A percentile compares a stretch with the other conserved stretches of the same genome.
Evolutionary conservation across 2,329 filamentous ascomycete genomes (phyloP).

Genomic region (Alternaria infectoria): DNA sequence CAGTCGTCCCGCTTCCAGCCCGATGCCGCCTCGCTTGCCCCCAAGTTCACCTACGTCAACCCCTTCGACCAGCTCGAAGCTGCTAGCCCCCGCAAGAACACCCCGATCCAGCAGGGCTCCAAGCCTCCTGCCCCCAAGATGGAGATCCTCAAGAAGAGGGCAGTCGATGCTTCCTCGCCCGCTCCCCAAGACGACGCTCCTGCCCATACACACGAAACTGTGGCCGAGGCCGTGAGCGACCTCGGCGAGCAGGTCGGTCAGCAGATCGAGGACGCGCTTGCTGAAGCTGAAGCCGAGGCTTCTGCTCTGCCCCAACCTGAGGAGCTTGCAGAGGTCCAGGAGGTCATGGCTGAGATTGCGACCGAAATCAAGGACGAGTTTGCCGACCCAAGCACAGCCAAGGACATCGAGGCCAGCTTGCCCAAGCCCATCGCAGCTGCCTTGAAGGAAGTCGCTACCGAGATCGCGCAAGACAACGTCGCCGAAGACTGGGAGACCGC

Average conservation of each 20-base stretch:
- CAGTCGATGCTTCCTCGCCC: conserved; percentile 47
- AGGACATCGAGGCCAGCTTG: conserved; percentile 61
- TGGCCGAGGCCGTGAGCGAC: conserved; percentile 72
- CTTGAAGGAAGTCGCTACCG: conserved; percentile 65
- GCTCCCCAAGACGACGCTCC: conserved; percentile 28
- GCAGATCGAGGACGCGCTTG: conserved; percentile 70
- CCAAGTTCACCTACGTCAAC: conserved; percentile 73
- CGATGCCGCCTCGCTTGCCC: conserved; percentile 37
- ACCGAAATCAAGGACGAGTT: conserved; percentile 55
- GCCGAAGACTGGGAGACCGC: conserved; percentile 94
- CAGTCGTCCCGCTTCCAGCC: conserved; percentile 43
- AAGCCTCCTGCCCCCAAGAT: conserved; percentile 44
- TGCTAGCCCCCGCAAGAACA: conserved; percentile 65
- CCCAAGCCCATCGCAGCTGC: conserved; percentile 61
- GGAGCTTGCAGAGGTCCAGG: conserved; percentile 62
- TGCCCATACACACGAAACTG: conserved; percentile 61
- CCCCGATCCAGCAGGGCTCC: conserved; percentile 33
- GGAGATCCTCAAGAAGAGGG: conserved; percentile 55
- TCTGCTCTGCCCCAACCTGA: conserved; percentile 46
- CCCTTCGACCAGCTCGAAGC: conserved; percentile 74
- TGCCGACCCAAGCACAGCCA: conserved; percentile 61
- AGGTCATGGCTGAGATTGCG: conserved; percentile 59
- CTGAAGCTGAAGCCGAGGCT: conserved; percentile 49
- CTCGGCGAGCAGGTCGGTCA: conserved; percentile 66
- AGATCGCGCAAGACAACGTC: conserved; percentile 62